A percentile compares a stretch with the other conserved stretches of the same genome.
Evolutionary conservation across 2,329 filamentous ascomycete genomes (phyloP).

Genomic region (Colletotrichum noveboracense): DNA sequence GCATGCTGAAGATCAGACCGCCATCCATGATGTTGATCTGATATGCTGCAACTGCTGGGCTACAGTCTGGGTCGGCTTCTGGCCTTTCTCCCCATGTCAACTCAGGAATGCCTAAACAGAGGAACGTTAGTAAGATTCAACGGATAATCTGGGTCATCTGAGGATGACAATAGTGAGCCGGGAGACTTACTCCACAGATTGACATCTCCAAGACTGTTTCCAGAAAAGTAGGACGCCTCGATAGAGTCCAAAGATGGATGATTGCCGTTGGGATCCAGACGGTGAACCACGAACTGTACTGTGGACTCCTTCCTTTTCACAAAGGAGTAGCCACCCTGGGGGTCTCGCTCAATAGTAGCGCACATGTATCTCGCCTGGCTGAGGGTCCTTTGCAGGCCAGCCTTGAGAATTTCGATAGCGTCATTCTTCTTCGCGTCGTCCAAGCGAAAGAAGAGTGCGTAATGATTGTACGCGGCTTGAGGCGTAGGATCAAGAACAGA

Average conservation of each 20-base stretch:
- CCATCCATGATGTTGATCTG: slow-evolving; percentile 45
- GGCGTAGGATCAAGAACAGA: neutral
- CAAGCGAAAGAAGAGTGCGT: neutral
- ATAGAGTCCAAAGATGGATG: neutral
- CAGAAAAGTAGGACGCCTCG: neutral
- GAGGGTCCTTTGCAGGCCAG: neutral
- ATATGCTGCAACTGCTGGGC: slow-evolving; percentile 39
- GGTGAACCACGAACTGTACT: neutral
- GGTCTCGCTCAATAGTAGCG: neutral
- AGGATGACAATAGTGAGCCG: neutral
- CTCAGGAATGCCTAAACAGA: neutral
- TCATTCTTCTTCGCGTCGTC: neutral
- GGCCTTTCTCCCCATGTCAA: slow-evolving; percentile 32
- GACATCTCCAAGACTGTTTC: neutral
- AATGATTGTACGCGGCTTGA: neutral
- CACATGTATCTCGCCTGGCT: neutral
- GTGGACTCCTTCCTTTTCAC: neutral
- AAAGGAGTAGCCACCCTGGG: neutral
- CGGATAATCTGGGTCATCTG: neutral
- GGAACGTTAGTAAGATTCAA: neutral
- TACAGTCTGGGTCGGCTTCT: slow-evolving; percentile 37
- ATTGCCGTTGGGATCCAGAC: neutral
- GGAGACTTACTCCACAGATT: neutral
- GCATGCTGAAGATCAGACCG: slow-evolving; percentile 44
- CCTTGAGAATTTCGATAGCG: neutral